Evolutionary conservation across 331 rosid genomes (phyloP).

Genomic region (Malus hybrid): DNA sequence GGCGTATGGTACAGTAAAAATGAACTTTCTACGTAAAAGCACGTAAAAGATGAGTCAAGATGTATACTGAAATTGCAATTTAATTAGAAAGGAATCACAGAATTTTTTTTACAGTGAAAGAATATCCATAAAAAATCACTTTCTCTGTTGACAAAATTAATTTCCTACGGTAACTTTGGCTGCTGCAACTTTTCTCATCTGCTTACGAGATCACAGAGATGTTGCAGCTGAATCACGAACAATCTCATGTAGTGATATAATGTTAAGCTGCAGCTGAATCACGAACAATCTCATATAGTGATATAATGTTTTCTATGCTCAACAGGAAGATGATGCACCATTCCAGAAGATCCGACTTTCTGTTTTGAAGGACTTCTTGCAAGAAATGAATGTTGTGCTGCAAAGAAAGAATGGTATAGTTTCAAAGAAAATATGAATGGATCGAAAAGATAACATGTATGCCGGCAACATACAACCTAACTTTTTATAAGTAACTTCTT

Average conservation of each 20-base stretch:
- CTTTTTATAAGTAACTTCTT: no score
- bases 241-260: conserved; percentile 62
- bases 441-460: neutral
- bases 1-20: neutral
- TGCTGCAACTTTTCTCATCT: conserved; percentile 4
- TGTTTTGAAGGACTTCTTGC: conserved; percentile 94
- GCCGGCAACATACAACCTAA: neutral
- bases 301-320: conserved; percentile 70
- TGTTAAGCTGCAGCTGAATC: conserved; percentile 56
- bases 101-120: neutral
- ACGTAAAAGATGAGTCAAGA: neutral
- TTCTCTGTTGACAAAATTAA: neutral
- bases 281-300: conserved; percentile 64
- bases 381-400: conserved; percentile 98
- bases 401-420: conserved; percentile 8
- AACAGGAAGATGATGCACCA: conserved; percentile 94
- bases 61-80: neutral
- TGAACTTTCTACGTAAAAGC: no score
- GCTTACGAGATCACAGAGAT: conserved; percentile 19
- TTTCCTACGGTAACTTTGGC: neutral
- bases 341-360: conserved; percentile 92
- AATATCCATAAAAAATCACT: neutral
- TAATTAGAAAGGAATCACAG: neutral
- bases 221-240: conserved; percentile 46
- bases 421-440: neutral